Evolutionary conservation across 257 asterid species (phyloP).

Genomic region (Leonotis leonurus): DNA sequence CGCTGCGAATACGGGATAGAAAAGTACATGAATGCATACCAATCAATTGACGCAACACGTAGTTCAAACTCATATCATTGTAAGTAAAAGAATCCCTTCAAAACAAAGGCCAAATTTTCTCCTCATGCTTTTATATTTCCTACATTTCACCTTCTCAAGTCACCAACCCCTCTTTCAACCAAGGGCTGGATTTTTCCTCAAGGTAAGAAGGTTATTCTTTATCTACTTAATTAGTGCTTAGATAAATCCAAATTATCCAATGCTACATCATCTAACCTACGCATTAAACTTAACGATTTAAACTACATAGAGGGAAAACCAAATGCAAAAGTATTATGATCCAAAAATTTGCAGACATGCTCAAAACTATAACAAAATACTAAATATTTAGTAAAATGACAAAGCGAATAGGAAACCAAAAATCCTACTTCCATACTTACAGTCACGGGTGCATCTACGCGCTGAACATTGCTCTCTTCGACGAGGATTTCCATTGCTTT

Average conservation of each 20-base stretch:
- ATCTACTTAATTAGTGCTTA: background rate
- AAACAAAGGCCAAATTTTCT: background rate
- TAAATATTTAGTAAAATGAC: background rate
- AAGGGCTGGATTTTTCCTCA: background rate
- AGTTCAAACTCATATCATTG: background rate
- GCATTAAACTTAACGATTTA: background rate
- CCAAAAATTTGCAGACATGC: background rate
- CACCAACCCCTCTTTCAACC: background rate
- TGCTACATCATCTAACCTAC: background rate
- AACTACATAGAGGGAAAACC: background rate
- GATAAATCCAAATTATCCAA: no score
- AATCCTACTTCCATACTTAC: constrained; percentile 25
- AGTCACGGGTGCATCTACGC: constrained; percentile 93
- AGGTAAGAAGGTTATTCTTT: background rate
- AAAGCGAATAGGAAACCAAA: background rate
- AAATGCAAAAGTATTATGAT: background rate
- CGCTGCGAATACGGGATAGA: background rate
- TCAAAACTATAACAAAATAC: background rate
- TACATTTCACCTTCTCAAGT: background rate
- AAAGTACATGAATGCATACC: background rate
- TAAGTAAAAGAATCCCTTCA: background rate
- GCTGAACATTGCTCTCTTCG: constrained; percentile 92
- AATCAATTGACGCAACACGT: background rate
- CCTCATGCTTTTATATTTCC: background rate
- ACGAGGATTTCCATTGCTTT: constrained; percentile 96